These are phyloP conservation scores for Chimonanthus praecox DNA, from an alignment of 164 flowering plant species.

Conservation along the genomic window DNA sequence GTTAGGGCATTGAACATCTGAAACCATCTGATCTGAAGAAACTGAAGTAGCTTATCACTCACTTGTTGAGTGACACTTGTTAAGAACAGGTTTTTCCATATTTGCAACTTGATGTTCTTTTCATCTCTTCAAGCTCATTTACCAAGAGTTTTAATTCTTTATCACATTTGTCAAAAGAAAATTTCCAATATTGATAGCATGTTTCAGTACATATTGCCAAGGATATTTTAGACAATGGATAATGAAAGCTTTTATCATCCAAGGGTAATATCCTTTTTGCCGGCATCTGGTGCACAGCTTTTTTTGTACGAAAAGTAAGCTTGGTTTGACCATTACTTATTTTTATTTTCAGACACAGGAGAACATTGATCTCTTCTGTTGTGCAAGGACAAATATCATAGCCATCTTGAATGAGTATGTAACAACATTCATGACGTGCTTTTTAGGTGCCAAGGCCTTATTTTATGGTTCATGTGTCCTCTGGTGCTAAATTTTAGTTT, in stretches of 20 bases:
- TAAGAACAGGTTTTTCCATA: background rate
- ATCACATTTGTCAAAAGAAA: background rate
- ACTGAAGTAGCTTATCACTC: background rate
- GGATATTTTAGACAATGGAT: background rate
- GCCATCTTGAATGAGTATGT: conserved; percentile 67
- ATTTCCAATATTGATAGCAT: background rate
- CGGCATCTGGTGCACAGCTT: background rate
- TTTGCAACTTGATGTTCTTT: background rate
- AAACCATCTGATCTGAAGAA: background rate
- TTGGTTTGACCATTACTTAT: background rate
- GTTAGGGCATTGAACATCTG: background rate
- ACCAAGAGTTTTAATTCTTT: background rate
- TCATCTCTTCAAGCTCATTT: background rate
- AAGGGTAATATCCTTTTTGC: background rate
- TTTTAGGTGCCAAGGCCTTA: background rate
- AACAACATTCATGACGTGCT: background rate
- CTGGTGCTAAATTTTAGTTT: conserved; percentile 3
- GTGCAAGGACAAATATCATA: conserved; percentile 57
- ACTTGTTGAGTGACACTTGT: background rate
- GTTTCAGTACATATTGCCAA: background rate
- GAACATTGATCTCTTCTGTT: conserved; percentile 66
- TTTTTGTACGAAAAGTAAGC: background rate
- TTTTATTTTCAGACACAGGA: conserved; percentile 50
- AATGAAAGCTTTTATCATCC: background rate
- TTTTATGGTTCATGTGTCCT: conserved; percentile 1